These are phyloP conservation scores for Acorus calamus DNA, from an alignment of 106 monocot genomes.

Conservation along the genomic window DNA sequence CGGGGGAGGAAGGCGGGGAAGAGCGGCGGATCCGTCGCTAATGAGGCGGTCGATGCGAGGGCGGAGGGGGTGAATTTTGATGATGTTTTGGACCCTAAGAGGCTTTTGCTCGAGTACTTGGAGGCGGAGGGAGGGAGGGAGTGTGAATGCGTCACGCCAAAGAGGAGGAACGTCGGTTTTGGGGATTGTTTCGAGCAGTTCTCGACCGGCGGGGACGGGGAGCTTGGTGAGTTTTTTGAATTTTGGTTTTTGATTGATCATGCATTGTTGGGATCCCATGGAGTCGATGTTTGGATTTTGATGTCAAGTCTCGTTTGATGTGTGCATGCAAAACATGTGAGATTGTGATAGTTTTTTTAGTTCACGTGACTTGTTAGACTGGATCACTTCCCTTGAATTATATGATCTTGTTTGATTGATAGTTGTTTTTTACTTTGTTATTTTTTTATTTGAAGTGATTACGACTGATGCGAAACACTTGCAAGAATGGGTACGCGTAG, in stretches of 20 bases:
- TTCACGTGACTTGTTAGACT: too few species aligned
- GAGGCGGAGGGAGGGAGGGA: conserved; percentile 41
- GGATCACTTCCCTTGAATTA: too few species aligned
- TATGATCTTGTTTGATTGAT: neutral
- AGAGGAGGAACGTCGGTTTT: conserved; percentile 5
- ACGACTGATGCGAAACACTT: conserved; percentile 30
- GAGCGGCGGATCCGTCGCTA: neutral
- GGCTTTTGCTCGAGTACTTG: conserved; percentile 44
- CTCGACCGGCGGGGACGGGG: conserved; percentile 16
- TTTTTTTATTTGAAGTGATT: conserved; percentile 8
- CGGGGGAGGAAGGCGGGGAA: conserved; percentile 15
- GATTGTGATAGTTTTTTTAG: too few species aligned
- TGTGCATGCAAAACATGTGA: too few species aligned
- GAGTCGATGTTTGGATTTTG: too few species aligned
- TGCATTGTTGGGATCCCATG: too few species aligned
- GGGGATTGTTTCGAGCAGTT: conserved; percentile 19
- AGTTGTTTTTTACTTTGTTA: neutral
- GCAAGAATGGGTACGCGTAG: conserved; percentile 57
- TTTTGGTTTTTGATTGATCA: neutral
- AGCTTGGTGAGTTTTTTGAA: conserved; percentile 36
- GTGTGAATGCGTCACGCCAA: conserved; percentile 2
- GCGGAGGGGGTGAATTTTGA: conserved; percentile 4
- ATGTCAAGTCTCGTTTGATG: too few species aligned
- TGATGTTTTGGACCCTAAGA: conserved; percentile 9
- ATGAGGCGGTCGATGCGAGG: conserved; percentile 21